Evolutionary conservation across 2,329 filamentous ascomycete genomes (phyloP), one percentile per base, ranked within the genome.

Genomic region (Fusarium sp.): DNA sequence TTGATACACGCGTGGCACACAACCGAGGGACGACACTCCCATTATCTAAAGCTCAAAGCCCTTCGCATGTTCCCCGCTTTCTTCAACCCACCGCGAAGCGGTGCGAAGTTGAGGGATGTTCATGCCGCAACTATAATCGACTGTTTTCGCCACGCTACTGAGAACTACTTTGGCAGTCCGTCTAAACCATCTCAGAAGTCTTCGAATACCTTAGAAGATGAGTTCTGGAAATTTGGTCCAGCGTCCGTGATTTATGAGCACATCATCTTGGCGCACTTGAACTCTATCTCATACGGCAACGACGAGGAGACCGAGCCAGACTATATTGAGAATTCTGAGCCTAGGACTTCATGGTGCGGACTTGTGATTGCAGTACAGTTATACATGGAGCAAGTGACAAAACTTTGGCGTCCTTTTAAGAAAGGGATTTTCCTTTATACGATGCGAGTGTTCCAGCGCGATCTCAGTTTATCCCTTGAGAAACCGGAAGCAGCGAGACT

Each of bases 11-110:
- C 17, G 0, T 66, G 50, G 18, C 58, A 66, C 6, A 38, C 13
- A 2, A 55, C 36, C 4, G 18, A 65, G 2, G 62, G 55, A 1
- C 33, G 40, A 2, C 14, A 34, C 9, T 6, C 50, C 1, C 61
- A 66, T 1, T 4, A 24, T 0, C 39, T 66, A n/a, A 66, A 60
- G 3, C 55, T 66, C 5, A 66, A 61, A 5, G 54, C 54, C 2
- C 40, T 66, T 20, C 54, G 63, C 1, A 10, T 66, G 3, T 66
- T 66, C 7, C 63, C 63, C 4, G 44, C 46, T 15, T 66, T 66
- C 34, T 66, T 66, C 3, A 43, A 46, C 2, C 40, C 36, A 1
- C 49, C 62, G 1, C 6, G 48, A 3, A 49, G 24, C 1, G 55
- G 62, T 0, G 34, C 44, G 26, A 28, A 24, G 4, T 17, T 66